Conservation (phyloP, 495 filamentous ascomycete genomes). For the Zalerion maritima region DNA sequence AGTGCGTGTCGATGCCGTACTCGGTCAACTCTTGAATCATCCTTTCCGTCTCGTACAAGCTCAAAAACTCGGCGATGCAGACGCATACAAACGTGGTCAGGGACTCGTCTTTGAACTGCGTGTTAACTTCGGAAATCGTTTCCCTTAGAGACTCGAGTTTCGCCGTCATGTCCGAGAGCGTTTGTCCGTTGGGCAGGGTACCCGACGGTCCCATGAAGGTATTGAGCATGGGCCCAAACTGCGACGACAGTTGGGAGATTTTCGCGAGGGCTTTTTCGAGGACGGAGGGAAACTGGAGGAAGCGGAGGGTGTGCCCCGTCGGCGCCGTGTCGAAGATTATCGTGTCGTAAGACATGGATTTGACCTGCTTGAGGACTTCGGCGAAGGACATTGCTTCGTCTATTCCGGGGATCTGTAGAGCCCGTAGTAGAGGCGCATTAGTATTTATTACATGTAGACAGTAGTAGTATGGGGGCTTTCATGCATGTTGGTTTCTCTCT, state of each 20-base stretch:
- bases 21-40: constrained; percentile 97
- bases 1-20: constrained; percentile 91
- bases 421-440: constrained; percentile 6
- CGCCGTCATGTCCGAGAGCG: constrained; percentile 76
- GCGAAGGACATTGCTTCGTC: constrained; percentile 99
- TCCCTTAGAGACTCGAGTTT: constrained; percentile 87
- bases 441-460: not conserved
- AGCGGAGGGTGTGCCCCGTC: constrained; percentile 97
- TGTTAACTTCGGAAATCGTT: constrained; percentile 91
- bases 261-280: constrained; percentile 97
- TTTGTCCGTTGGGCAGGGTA: constrained; percentile 71
- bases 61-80: constrained; percentile 95
- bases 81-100: constrained; percentile 98
- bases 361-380: constrained; percentile 97
- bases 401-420: constrained; percentile 80
- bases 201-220: constrained; percentile 77
- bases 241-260: constrained; percentile 79
- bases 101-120: constrained; percentile 92
- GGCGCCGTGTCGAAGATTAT: constrained; percentile 99
- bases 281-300: constrained; percentile 95
- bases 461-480: not conserved
- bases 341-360: constrained; percentile 94
- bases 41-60: constrained; percentile 94
- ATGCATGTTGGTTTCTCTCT: too few species aligned
- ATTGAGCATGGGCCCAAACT: constrained; percentile 94